A percentile compares a stretch with the other conserved stretches of the same genome.
These are phyloP conservation scores for Tylopilus balloui DNA, from an alignment of 768 basidiomycete genomes.

Conservation along the genomic window DNA sequence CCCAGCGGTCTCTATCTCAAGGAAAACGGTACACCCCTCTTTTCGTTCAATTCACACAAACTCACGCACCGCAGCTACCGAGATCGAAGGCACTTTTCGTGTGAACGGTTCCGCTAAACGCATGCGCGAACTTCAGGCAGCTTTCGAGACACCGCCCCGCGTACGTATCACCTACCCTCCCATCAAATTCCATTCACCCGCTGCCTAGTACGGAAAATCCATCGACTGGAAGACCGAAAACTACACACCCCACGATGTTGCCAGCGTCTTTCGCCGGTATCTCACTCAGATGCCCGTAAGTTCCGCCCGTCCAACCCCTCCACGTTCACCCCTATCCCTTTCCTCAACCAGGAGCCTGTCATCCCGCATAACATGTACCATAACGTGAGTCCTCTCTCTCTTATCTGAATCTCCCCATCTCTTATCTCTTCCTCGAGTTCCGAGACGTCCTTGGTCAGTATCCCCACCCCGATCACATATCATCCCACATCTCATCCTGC, in stretches of 20 bases:
- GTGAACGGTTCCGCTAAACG: constrained; percentile 93
- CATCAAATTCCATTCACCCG: constrained; percentile 3
- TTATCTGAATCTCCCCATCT: constrained; percentile 1
- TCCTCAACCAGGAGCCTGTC: constrained; percentile 72
- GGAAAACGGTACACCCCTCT: constrained; percentile 64
- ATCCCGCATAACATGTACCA: constrained; percentile 90
- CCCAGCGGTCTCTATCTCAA: constrained; percentile 90
- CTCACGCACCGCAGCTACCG: constrained; percentile 55
- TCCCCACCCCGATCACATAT: background rate
- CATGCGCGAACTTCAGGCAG: constrained; percentile 90
- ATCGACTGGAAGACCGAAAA: constrained; percentile 84
- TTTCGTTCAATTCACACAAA: background rate
- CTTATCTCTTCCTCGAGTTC: constrained; percentile 46
- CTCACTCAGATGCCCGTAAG: constrained; percentile 95
- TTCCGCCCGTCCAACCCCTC: constrained; percentile 18
- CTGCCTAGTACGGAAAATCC: constrained; percentile 80
- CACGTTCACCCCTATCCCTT: constrained; percentile 4
- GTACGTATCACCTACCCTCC: constrained; percentile 39
- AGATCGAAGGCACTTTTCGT: constrained; percentile 90
- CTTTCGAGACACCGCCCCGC: constrained; percentile 85
- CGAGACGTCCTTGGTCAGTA: constrained; percentile 69
- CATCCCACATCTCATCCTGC: constrained; percentile 13
- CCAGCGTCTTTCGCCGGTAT: constrained; percentile 92
- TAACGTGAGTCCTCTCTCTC: constrained; percentile 50
- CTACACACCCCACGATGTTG: constrained; percentile 95